Evolutionary conservation across 805 yeast genomes (phyloP).

Genomic region (Saturnispora dispora): DNA sequence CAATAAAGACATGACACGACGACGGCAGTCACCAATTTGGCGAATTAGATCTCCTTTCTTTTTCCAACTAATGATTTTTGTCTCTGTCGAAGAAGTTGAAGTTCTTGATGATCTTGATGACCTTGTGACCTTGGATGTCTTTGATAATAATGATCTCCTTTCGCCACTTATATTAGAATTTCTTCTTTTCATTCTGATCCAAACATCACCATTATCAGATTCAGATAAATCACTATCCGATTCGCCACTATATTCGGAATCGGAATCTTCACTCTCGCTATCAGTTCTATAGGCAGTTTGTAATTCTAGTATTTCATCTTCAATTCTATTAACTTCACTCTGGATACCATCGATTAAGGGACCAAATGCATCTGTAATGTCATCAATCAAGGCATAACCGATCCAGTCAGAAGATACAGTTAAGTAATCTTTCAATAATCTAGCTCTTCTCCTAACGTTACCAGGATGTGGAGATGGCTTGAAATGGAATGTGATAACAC

Average conservation of each 20-base stretch:
- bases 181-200: constrained; percentile 24
- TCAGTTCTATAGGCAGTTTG: constrained; percentile 54
- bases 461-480: constrained; percentile 94
- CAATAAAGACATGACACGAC: constrained; percentile 83
- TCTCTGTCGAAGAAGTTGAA: constrained; percentile 30
- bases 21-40: constrained; percentile 91
- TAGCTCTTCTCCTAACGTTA: constrained; percentile 87
- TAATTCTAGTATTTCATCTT: constrained; percentile 82
- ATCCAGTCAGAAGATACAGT: constrained; percentile 95
- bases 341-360: constrained; percentile 94
- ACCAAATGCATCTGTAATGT: constrained; percentile 94
- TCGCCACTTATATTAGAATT: constrained; percentile 23
- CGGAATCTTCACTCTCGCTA: constrained; percentile 35
- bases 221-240: constrained; percentile 23
- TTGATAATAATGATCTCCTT: constrained; percentile 13
- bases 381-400: constrained; percentile 92
- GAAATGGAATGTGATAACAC: constrained; percentile 88
- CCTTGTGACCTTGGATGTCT: constrained; percentile 13
- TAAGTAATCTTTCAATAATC: constrained; percentile 77
- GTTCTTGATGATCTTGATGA: constrained; percentile 17
- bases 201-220: constrained; percentile 31
- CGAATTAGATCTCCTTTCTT: constrained; percentile 91
- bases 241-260: constrained; percentile 35
- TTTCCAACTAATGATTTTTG: constrained; percentile 62
- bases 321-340: constrained; percentile 89